phyloP scores from a whole-genome alignment of 352 stramenopile genomes.

The Phytopythium sindhum region DNA sequence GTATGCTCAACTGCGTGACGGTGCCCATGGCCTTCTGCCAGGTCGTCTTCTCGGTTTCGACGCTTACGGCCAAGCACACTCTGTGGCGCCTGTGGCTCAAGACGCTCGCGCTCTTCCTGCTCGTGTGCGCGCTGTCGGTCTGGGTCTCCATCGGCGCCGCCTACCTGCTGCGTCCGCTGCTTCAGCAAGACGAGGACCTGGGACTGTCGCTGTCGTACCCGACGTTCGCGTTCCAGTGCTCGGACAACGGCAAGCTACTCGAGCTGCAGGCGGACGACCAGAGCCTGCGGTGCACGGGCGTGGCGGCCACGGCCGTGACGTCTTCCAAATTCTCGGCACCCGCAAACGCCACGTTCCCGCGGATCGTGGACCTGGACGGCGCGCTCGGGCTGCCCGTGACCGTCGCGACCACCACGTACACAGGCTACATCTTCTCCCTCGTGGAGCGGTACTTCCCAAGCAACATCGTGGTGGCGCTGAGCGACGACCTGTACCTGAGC shows the following conservation, averaged over 20 bases:
- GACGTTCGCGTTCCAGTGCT: constrained; percentile 60
- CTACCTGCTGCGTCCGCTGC: constrained; percentile 23
- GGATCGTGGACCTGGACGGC: constrained; percentile 37
- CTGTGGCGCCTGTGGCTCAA: constrained; percentile 43
- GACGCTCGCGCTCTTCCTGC: constrained; percentile 31
- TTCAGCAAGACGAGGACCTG: constrained; percentile 31
- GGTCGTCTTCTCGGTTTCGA: constrained; percentile 48
- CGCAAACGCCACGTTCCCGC: constrained; percentile 50
- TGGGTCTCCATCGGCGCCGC: constrained; percentile 26
- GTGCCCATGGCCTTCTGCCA: constrained; percentile 66
- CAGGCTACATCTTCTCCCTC: constrained; percentile 41
- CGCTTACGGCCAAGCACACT: constrained; percentile 35
- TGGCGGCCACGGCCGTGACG: constrained; percentile 12
- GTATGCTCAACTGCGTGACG: constrained; percentile 48
- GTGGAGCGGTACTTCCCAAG: constrained; percentile 40
- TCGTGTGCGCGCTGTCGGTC: constrained; percentile 26
- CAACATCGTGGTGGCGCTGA: constrained; percentile 44
- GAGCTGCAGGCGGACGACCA: constrained; percentile 15
- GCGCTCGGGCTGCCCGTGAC: constrained; percentile 39
- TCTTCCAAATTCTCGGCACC: constrained; percentile 2
- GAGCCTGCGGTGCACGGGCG: constrained; percentile 29
- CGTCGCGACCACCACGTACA: constrained; percentile 37
- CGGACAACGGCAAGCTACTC: constrained; percentile 40
- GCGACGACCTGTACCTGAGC: constrained; percentile 38
- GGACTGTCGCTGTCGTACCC: constrained; percentile 20